Conservation (phyloP, 1,139 yeast species). For the Sugiyamaella grinbergsii region DNA sequence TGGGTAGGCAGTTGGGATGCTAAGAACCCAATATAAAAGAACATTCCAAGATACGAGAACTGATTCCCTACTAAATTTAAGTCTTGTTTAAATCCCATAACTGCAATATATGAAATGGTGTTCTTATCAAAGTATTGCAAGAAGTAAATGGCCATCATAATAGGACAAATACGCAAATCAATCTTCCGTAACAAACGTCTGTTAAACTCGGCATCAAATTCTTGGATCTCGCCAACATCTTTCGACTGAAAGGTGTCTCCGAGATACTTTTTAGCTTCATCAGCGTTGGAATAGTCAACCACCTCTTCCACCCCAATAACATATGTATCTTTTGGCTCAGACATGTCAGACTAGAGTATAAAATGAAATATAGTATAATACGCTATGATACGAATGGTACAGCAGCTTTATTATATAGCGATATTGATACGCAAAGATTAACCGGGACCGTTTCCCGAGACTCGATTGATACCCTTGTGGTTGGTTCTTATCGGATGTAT, state of each 20-base stretch:
- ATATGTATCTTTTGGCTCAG: background rate
- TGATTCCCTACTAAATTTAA: conserved; percentile 44
- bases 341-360: background rate
- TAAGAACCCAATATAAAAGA: conserved; percentile 57
- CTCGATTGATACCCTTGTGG: too few species aligned
- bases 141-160: conserved; percentile 45
- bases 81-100: conserved; percentile 56
- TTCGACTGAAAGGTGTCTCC: conserved; percentile 12
- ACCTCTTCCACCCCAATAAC: background rate
- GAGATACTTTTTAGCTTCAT: conserved; percentile 13
- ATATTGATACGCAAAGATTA: background rate
- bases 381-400: too few species aligned
- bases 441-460: too few species aligned
- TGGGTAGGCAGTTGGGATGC: conserved; percentile 58
- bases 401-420: background rate
- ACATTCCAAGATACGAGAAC: conserved; percentile 60
- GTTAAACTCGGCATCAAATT: conserved; percentile 36
- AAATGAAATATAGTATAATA: background rate
- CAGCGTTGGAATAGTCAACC: conserved; percentile 9
- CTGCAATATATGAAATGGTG: conserved; percentile 59
- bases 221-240: conserved; percentile 2
- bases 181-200: conserved; percentile 51
- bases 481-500: background rate
- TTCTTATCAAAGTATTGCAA: conserved; percentile 66
- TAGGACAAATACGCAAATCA: conserved; percentile 56